Base-by-base conservation (phyloP, 768 basidiomycete genomes). In the Lanmaoa rubissima region DNA sequence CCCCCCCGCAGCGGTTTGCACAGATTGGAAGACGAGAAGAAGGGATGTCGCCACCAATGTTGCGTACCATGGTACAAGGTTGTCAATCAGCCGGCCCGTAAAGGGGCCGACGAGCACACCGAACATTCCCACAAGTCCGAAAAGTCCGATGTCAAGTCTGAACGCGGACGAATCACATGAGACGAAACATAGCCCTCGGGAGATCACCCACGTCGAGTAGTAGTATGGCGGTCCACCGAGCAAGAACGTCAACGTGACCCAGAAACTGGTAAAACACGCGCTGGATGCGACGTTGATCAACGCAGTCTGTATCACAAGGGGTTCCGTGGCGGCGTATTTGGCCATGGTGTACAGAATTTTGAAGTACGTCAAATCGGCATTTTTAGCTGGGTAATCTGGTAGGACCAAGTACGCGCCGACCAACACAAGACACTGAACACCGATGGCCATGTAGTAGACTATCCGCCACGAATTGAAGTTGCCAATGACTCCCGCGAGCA, bases 311-410 rank as follows among this genome's bases (percentile, higher is more conserved):
- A 92, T 78, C 32, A 95, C 74, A 21, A 87, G 73, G 0, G 93
- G 92, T 69, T 94, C 90, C 0, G 88, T 94, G 38, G 86, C 77
- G 0, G 84, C 75, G 61, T 85, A 88, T 69, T 85, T 87, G 6
- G 75, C 85, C 92, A 94, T 94, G 10, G 86, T 87, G 70, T 76
- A 82, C 34, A 91, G 71, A 45, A 93, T 87, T 17, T 83, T 72
- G 61, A 75, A 77, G 71, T 94, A 94, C 3, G 83, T 82, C 59
- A 91, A 52, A 45, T 81, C 73, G 21, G 65, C 70, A 65, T 88
- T 87, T 68, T 89, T 92, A 13, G 87, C 81, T 1, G 91, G 92
- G 64, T 89, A 93, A 70, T 95, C 92, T 1, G 92, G 92, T n/a
- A 93, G 73, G 52, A 85, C 61, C 21, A 82, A 69, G 65, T 87